Evolutionary conservation across 108 stramenopile species (phyloP), one percentile per base, ranked within the genome.

Genomic region (Nitzschia putrida): DNA sequence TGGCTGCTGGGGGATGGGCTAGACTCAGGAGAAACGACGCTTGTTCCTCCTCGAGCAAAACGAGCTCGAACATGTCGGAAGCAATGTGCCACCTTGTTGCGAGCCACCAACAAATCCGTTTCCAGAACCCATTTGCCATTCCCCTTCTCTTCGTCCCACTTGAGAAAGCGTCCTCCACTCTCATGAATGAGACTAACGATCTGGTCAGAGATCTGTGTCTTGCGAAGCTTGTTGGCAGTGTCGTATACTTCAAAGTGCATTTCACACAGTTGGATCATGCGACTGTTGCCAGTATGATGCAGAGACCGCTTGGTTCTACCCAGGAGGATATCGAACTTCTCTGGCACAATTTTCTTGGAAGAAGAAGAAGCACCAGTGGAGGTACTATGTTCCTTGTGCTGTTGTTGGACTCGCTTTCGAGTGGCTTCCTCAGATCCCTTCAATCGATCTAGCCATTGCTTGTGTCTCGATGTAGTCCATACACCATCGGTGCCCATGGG

Each of bases 241-340:
- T 71, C 69, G 39, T 77, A 77, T 23, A 57, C 13, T 41, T 58
- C 64, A 22, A 29, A 21, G n/a, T 63, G 39, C 67, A 68, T 68
- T 38, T 75, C 67, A 0, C 68, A 53, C 16, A 75, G 18, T 47
- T 60, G 58, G 0, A 44, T 40, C 11, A 44, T 43, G 6, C 67
- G 39, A 20, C 49, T 24, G 38, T 68, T 75, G 12, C 74, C 74
- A 0, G 53, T 44, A 22, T 66, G 65, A 0, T 55, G 34, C 0
- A 64, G 45, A 0, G 66, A 59, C 24, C 22, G 29, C 11, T 25
- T 23, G 61, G 53, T 42, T 7, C 66, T 53, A 10, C 74, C 74
- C 26, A 75, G 55, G 23, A 75, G 49, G 14, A 75, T 67, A 63
- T 75, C 74, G 34, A 75, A 75, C 4, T 44, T 51, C 8, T 26